These are phyloP conservation scores for Monilinia vaccinii-corymbosi DNA, from an alignment of 2,329 filamentous ascomycete genomes.

Conservation along the genomic window DNA sequence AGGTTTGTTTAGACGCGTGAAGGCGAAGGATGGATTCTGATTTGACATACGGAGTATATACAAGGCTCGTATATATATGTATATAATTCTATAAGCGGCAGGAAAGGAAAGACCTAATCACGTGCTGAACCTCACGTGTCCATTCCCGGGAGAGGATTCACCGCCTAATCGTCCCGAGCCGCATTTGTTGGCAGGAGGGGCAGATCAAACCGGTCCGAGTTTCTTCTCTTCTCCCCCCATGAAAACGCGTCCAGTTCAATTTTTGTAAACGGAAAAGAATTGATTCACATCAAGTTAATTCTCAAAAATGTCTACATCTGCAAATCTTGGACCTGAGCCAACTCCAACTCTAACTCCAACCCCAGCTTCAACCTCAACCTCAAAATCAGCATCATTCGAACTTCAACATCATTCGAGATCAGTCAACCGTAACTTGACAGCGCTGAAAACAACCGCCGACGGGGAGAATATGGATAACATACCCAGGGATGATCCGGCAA, in stretches of 20 bases:
- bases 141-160: no score
- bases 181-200: conserved; percentile 9
- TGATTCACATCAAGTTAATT: not conserved
- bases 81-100: no score
- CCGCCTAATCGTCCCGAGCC: not conserved
- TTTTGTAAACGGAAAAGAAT: not conserved
- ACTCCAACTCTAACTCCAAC: no score
- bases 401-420: conserved; percentile 11
- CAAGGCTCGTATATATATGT: no score
- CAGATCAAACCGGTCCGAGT: not conserved
- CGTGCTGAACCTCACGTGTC: no score
- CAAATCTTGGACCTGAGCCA: conserved; percentile 16
- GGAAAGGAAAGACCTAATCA: no score
- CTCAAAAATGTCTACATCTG: conserved; percentile 17
- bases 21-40: not conserved
- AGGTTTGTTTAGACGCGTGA: not conserved
- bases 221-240: not conserved
- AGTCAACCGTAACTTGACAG: conserved; percentile 20
- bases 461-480: conserved; percentile 13
- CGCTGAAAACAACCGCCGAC: conserved; percentile 17
- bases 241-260: not conserved
- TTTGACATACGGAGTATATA: no score
- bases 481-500: conserved; percentile 49
- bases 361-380: no score
- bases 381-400: conserved; percentile 9